These are phyloP conservation scores for Ceratorhiza oryzae-sativae DNA, from an alignment of 1,284 basidiomycete genomes.

Conservation along the genomic window DNA sequence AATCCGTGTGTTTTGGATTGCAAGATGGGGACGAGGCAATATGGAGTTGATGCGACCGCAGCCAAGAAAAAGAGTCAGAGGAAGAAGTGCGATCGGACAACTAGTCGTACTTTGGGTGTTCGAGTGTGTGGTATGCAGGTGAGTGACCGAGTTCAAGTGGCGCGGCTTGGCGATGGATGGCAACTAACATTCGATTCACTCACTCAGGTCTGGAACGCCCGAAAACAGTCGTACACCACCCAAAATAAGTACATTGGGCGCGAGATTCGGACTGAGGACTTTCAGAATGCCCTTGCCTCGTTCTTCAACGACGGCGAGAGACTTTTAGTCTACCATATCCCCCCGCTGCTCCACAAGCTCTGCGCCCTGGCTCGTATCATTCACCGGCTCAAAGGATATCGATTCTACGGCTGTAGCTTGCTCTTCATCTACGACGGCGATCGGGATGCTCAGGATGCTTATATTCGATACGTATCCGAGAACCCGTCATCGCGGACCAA, in stretches of 20 bases:
- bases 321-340: conserved; percentile 91
- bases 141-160: conserved; percentile 49
- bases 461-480: conserved; percentile 66
- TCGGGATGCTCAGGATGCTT: conserved; percentile 80
- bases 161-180: not conserved
- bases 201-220: conserved; percentile 86
- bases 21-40: conserved; percentile 99
- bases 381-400: conserved; percentile 85
- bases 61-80: conserved; percentile 97
- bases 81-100: conserved; percentile 97
- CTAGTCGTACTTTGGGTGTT: conserved; percentile 88
- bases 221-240: conserved; percentile 81
- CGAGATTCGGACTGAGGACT: conserved; percentile 85
- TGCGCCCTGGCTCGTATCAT: conserved; percentile 94
- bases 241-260: conserved; percentile 98
- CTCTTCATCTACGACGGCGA: conserved; percentile 99
- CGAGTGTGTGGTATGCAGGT: conserved; percentile 99
- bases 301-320: conserved; percentile 88
- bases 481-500: conserved; percentile 73
- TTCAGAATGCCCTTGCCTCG: conserved; percentile 78
- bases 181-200: not conserved
- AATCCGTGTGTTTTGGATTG: conserved; percentile 96
- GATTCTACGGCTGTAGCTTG: conserved; percentile 97
- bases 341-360: conserved; percentile 87
- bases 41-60: conserved; percentile 92